These are phyloP conservation scores for Patellaria atrata DNA, from an alignment of 495 filamentous ascomycete genomes.

Conservation along the genomic window DNA sequence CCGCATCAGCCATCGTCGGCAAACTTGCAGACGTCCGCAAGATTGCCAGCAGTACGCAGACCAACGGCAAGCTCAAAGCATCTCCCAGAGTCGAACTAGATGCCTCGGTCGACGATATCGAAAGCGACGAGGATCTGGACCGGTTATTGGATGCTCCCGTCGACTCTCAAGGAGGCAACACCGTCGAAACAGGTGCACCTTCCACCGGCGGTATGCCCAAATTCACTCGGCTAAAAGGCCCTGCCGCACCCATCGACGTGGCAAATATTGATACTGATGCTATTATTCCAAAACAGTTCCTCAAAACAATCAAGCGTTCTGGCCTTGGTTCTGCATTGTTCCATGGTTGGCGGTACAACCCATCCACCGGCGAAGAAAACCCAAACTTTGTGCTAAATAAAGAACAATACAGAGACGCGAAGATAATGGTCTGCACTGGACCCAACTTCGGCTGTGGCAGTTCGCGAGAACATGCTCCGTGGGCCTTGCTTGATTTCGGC, in stretches of 20 bases:
- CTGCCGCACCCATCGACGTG: conserved; percentile 76
- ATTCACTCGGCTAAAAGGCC: conserved; percentile 69
- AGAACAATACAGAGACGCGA: conserved; percentile 68
- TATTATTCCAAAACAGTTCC: conserved; percentile 98
- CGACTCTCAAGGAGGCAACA: conserved; percentile 46
- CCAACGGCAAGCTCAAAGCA: conserved; percentile 29
- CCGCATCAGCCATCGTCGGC: conserved; percentile 75
- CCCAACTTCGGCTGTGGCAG: conserved; percentile 93
- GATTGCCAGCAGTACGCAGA: conserved; percentile 33
- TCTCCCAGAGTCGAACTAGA: conserved; percentile 41
- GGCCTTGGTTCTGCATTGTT: conserved; percentile 83
- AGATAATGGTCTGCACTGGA: conserved; percentile 88
- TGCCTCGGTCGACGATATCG: conserved; percentile 55
- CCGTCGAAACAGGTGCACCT: conserved; percentile 31
- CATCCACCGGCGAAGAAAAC: conserved; percentile 52
- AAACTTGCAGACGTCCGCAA: conserved; percentile 86
- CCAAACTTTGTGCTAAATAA: conserved; percentile 80
- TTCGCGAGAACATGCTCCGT: conserved; percentile 90
- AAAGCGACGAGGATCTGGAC: conserved; percentile 64
- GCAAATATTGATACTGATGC: conserved; percentile 93
- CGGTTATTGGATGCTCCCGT: conserved; percentile 62
- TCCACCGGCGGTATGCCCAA: conserved; percentile 56
- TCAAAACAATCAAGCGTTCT: conserved; percentile 98
- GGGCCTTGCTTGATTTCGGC: conserved; percentile 93
- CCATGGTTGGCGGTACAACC: conserved; percentile 61